Evolutionary conservation across 129 eudicot species (phyloP), one percentile per base, ranked within the genome.

Genomic region (Helichrysum umbraculigerum): DNA sequence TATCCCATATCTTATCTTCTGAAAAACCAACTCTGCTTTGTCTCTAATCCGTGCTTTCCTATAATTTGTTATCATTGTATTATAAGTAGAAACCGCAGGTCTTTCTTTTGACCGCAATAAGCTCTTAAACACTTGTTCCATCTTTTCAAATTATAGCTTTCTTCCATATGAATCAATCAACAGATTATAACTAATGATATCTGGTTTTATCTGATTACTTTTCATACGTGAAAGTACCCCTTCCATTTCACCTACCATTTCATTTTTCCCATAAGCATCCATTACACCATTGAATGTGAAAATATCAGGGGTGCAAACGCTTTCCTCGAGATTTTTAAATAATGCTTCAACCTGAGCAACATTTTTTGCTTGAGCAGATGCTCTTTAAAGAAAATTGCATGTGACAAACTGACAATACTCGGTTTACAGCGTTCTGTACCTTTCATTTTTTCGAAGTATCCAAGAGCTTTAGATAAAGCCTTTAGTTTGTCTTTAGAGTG

Each of bases 201-300:
- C 96, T 3, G 99, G 99, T 77, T 82, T 94, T 28, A 88, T 73
- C 80, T 87, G 88, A 30, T 79, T 78, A 82, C 90, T 87, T 83
- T 86, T 94, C 96, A 91, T 87, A 7, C 90, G 95, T 7, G 93
- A 0, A 66, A 94, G 92, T 35, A 89, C 83, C 19, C 69, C 57
- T 83, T 94, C 99, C 99, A 94, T 91, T 82, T 91, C 97, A 75
- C 79, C 75, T 52, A 94, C 87, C 99, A 91, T 88, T 75, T 97
- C 99, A 9, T 87, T 84, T 74, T 94, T 94, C 33, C 98, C 97
- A 73, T 94, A 94, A 19, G 90, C 98, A 81, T 91, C 98, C 97
- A 91, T 91, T 56, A 94, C 87, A 6, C 97, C 97, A 29, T 94
- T 94, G 74, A 87, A 91, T 3, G 99, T 94, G 86, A 84, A 94